A percentile compares a stretch with the other conserved stretches of the same genome.
Evolutionary conservation across 2,329 filamentous ascomycete species (phyloP).

Genomic region (Fusarium haematococcum): DNA sequence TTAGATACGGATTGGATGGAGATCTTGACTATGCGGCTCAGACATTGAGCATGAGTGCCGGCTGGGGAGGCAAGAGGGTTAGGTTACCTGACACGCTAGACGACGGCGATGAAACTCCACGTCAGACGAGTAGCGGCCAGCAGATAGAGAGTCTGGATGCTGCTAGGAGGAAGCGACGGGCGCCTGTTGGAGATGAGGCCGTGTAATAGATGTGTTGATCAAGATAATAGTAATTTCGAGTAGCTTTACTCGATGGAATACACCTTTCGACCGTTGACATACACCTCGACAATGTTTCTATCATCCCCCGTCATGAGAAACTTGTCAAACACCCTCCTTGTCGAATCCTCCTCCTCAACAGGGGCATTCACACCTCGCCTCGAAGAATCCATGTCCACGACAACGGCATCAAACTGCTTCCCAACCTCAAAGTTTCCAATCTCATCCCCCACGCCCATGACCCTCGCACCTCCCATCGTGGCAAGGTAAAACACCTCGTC

Average conservation of each 20-base stretch:
- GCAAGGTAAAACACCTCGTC: constrained; percentile 70
- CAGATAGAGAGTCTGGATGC: constrained; percentile 32
- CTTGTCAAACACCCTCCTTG: constrained; percentile 67
- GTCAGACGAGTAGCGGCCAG: constrained; percentile 31
- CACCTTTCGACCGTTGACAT: constrained; percentile 58
- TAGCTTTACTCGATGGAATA: constrained; percentile 11
- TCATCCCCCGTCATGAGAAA: constrained; percentile 76
- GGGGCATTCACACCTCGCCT: constrained; percentile 62
- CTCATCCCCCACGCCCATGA: constrained; percentile 64
- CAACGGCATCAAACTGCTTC: constrained; percentile 72
- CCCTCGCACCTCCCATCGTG: constrained; percentile 70
- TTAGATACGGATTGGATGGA: constrained; percentile 40
- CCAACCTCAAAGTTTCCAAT: constrained; percentile 69
- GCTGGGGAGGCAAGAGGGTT: constrained; percentile 43
- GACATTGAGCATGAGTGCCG: constrained; percentile 41
- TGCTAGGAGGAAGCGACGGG: constrained; percentile 28
- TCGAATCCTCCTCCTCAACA: constrained; percentile 61
- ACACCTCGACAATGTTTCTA: constrained; percentile 68
- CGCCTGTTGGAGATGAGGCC: constrained; percentile 31
- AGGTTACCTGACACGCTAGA: constrained; percentile 22
- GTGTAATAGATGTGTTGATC: constrained; percentile 6
- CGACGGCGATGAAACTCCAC: constrained; percentile 19
- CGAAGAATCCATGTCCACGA: constrained; percentile 55
- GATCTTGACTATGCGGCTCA: constrained; percentile 32
- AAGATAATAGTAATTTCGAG: neutral